A percentile compares a stretch with the other conserved stretches of the same genome.
Evolutionary conservation across 139 green algal genomes (phyloP).

Genomic region (Nannochloris sp.): DNA sequence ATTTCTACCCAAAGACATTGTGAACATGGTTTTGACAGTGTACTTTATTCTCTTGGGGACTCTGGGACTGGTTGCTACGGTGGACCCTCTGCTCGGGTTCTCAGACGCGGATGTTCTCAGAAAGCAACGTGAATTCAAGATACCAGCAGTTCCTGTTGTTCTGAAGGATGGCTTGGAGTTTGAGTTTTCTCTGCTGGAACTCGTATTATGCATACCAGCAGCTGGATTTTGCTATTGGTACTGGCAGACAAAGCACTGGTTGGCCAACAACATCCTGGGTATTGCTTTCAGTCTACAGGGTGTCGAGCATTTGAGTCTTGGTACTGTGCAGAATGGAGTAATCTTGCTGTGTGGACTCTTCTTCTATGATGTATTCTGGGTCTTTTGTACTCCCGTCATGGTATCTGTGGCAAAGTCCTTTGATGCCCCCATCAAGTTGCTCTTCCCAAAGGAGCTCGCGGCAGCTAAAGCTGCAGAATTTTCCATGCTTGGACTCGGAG

Average conservation of each 20-base stretch:
- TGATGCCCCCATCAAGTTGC: constrained; percentile 97
- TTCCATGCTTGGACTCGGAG: constrained; percentile 93
- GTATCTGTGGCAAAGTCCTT: constrained; percentile 88
- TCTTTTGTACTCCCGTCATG: constrained; percentile 91
- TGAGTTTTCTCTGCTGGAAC: constrained; percentile 44
- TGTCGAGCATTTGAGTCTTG: constrained; percentile 91
- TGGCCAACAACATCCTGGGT: constrained; percentile 94
- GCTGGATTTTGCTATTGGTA: constrained; percentile 76
- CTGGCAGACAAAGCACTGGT: constrained; percentile 79
- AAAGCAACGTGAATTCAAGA: constrained; percentile 5
- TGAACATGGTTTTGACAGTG: constrained; percentile 60
- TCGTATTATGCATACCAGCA: constrained; percentile 32
- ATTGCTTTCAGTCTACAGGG: constrained; percentile 87
- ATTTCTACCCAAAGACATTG: constrained; percentile 80
- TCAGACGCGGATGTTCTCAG: constrained; percentile 1
- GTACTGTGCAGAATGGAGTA: constrained; percentile 46
- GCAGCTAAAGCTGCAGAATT: constrained; percentile 45
- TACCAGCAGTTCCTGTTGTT: constrained; percentile 21
- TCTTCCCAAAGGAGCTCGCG: constrained; percentile 45
- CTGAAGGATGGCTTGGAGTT: constrained; percentile 39
- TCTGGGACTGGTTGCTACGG: constrained; percentile 54
- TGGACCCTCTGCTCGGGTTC: constrained; percentile 51
- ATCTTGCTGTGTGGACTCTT: constrained; percentile 89
- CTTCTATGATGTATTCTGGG: constrained; percentile 99
- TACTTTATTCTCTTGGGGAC: constrained; percentile 92